Conservation (phyloP, 306 rosid species). For the Dalbergia cultrata region DNA sequence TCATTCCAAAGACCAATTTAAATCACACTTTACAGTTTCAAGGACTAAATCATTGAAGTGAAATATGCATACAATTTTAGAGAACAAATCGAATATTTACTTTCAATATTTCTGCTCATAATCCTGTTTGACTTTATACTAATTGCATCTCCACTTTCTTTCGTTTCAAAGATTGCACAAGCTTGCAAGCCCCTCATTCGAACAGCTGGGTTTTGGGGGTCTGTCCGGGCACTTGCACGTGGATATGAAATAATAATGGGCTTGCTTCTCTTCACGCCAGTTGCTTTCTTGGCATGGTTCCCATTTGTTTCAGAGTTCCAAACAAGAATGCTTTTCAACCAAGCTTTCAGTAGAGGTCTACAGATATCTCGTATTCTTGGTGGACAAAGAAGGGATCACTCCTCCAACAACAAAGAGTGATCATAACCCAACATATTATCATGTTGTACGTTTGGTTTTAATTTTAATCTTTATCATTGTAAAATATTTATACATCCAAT, state of each 20-base stretch:
- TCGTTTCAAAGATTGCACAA: conserved; percentile 79
- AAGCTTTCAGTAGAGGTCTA: conserved; percentile 96
- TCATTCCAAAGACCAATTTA: too few species aligned
- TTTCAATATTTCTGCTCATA: conserved; percentile 17
- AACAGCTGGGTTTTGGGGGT: conserved; percentile 71
- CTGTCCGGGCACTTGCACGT: conserved; percentile 79
- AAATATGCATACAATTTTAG: too few species aligned
- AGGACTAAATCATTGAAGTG: too few species aligned
- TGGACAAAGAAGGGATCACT: conserved; percentile 72
- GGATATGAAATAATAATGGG: conserved; percentile 89
- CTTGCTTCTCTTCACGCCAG: conserved; percentile 86
- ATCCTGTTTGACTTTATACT: conserved; percentile 14
- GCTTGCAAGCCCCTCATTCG: conserved; percentile 78
- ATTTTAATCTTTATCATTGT: background rate
- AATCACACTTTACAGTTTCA: too few species aligned
- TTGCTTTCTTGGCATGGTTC: conserved; percentile 98
- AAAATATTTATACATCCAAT: background rate
- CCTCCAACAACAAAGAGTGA: conserved; percentile 76
- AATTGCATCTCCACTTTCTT: background rate
- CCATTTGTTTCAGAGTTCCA: conserved; percentile 98
- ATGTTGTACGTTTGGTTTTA: conserved; percentile 23
- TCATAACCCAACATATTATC: conserved; percentile 1
- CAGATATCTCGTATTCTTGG: conserved; percentile 98
- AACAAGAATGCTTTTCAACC: conserved; percentile 96
- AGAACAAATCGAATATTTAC: too few species aligned